Evolutionary conservation across 2,329 filamentous ascomycete genomes (phyloP).

Genomic region (Trichoderma atrobrunneum): DNA sequence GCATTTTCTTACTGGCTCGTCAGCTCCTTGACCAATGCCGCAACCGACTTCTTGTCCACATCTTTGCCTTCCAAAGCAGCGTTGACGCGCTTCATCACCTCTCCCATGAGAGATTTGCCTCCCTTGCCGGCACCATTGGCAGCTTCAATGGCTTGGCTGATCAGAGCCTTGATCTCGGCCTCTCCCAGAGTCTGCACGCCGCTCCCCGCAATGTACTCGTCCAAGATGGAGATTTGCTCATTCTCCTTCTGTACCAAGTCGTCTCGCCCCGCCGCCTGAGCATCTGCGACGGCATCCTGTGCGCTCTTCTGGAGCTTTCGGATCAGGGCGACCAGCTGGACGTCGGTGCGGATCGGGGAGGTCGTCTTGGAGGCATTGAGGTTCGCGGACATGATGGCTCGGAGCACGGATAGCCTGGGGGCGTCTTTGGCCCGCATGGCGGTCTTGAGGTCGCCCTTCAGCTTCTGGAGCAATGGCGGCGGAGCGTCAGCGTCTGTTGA

Average conservation of each 20-base stretch:
- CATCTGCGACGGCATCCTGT: conserved; percentile 61
- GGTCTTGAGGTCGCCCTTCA: conserved; percentile 61
- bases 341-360: conserved; percentile 67
- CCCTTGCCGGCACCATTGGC: conserved; percentile 46
- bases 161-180: conserved; percentile 55
- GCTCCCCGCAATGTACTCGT: conserved; percentile 61
- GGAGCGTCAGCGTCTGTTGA: conserved; percentile 36
- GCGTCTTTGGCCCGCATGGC: conserved; percentile 65
- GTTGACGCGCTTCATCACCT: conserved; percentile 61
- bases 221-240: conserved; percentile 60
- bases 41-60: conserved; percentile 61
- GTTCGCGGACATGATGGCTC: conserved; percentile 64
- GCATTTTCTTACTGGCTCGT: conserved; percentile 21
- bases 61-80: conserved; percentile 59
- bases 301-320: conserved; percentile 59
- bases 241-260: conserved; percentile 72
- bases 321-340: conserved; percentile 65
- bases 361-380: conserved; percentile 74
- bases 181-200: conserved; percentile 57
- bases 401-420: conserved; percentile 65
- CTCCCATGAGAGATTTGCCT: conserved; percentile 52
- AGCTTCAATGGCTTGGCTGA: conserved; percentile 51
- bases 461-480: conserved; percentile 50
- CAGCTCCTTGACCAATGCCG: conserved; percentile 57
- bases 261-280: conserved; percentile 58